Evolutionary conservation across 2,329 filamentous ascomycete genomes (phyloP).

Genomic region (Fusarium virguliforme): DNA sequence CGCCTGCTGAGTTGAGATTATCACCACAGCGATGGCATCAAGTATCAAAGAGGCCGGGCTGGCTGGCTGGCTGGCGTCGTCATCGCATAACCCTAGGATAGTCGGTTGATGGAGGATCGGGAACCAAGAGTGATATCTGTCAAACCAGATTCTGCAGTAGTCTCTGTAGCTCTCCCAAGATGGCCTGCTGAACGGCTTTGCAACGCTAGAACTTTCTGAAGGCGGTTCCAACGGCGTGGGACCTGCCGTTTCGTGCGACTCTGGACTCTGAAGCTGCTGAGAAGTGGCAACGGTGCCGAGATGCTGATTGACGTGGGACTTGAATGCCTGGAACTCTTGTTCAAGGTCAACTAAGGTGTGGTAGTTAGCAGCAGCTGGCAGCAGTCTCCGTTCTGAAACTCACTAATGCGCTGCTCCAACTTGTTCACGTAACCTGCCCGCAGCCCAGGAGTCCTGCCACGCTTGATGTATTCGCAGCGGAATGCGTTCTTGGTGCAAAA

Average conservation of each 20-base stretch:
- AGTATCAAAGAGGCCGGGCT: conserved; percentile 13
- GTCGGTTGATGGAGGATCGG: conserved; percentile 28
- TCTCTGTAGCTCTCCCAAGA: background rate
- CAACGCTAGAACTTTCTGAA: background rate
- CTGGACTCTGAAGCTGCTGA: background rate
- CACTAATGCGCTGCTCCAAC: conserved; percentile 23
- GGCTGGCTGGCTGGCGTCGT: background rate
- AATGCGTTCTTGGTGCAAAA: conserved; percentile 24
- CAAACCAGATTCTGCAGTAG: conserved; percentile 26
- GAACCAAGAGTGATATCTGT: conserved; percentile 27
- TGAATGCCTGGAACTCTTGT: conserved; percentile 19
- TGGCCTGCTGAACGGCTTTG: background rate
- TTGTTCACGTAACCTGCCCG: conserved; percentile 22
- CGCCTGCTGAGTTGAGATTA: conserved; percentile 11
- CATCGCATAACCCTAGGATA: conserved; percentile 9
- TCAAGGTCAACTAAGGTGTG: background rate
- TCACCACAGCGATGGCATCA: conserved; percentile 22
- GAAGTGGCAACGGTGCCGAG: background rate
- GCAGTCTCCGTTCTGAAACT: background rate
- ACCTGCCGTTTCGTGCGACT: background rate
- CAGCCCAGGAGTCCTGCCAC: conserved; percentile 15
- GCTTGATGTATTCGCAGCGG: conserved; percentile 12
- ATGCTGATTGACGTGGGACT: conserved; percentile 15
- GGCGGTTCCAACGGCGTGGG: background rate
- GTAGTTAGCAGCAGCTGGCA: background rate